A percentile compares a stretch with the other conserved stretches of the same genome.
These are phyloP conservation scores for Punica granatum DNA, from an alignment of 345 rosid genomes.

Conservation along the genomic window DNA sequence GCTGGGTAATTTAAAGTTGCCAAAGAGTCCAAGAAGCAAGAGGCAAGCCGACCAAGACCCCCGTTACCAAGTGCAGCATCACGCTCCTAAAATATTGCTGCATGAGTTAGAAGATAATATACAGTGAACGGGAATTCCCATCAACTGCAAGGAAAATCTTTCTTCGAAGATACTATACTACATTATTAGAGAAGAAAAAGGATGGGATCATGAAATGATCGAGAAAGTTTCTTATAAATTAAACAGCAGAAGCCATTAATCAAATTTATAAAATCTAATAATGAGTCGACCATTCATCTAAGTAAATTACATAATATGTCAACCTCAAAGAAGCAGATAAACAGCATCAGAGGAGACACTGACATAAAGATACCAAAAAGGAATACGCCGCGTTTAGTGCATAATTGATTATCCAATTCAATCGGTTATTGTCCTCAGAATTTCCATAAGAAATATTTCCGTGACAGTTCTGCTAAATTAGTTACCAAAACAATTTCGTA, in stretches of 20 bases:
- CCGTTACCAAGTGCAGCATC: slow-evolving; percentile 56
- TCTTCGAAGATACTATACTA: background rate
- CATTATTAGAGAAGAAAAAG: background rate
- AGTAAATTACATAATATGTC: background rate
- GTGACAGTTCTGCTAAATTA: background rate
- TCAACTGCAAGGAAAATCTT: background rate
- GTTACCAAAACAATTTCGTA: background rate
- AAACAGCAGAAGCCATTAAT: background rate
- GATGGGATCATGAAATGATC: background rate
- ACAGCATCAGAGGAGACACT: too few species aligned
- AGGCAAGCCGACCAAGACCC: slow-evolving; percentile 46
- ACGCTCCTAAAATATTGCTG: slow-evolving; percentile 20
- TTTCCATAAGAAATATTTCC: background rate
- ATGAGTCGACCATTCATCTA: background rate
- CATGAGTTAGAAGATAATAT: background rate
- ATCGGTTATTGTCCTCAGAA: background rate
- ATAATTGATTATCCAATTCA: background rate
- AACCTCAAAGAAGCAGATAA: background rate
- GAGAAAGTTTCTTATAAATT: background rate
- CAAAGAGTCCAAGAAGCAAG: slow-evolving; percentile 45
- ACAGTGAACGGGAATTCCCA: background rate
- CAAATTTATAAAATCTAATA: background rate
- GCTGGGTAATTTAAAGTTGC: slow-evolving; percentile 51
- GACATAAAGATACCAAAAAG: background rate
- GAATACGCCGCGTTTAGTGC: background rate